Evolutionary conservation across 306 rosid species (phyloP).

Genomic region (Biancaea sappan): DNA sequence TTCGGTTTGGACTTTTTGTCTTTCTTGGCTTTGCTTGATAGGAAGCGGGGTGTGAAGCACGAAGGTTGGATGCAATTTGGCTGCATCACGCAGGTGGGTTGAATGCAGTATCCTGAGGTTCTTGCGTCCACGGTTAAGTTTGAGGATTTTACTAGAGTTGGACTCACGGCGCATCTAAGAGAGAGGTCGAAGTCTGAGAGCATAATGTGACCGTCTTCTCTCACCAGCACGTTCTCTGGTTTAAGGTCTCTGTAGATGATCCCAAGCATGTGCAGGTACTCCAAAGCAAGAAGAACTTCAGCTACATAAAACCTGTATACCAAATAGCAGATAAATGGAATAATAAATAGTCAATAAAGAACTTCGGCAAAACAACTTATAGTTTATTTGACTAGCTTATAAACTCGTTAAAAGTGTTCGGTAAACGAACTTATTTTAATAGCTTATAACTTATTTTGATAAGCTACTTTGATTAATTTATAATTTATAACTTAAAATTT

Average conservation of each 20-base stretch:
- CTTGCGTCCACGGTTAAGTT: conserved; percentile 49
- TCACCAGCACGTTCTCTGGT: conserved; percentile 94
- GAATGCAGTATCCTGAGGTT: conserved; percentile 74
- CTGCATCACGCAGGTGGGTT: conserved; percentile 80
- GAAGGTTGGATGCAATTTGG: conserved; percentile 87
- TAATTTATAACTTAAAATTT: too few species aligned
- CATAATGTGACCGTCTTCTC: conserved; percentile 99
- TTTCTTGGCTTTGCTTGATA: conserved; percentile 70
- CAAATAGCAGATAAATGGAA: conserved; percentile 12
- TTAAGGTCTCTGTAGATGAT: conserved; percentile 95
- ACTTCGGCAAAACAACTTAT: too few species aligned
- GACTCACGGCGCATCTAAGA: conserved; percentile 81
- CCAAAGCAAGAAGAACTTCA: conserved; percentile 97
- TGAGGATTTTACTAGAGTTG: conserved; percentile 75
- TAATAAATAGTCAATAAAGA: background rate
- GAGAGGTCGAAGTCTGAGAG: conserved; percentile 97
- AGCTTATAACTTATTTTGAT: too few species aligned
- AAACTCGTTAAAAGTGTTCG: too few species aligned
- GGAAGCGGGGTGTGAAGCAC: conserved; percentile 77
- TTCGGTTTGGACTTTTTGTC: conserved; percentile 61
- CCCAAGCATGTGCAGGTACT: conserved; percentile 98
- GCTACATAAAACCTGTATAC: conserved; percentile 89
- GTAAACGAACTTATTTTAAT: too few species aligned
- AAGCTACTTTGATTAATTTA: too few species aligned
- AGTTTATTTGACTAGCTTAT: too few species aligned